A percentile compares a stretch with the other conserved stretches of the same genome.
Evolutionary conservation across 306 rosid genomes (phyloP).

Genomic region (Cucurbita maxima): DNA sequence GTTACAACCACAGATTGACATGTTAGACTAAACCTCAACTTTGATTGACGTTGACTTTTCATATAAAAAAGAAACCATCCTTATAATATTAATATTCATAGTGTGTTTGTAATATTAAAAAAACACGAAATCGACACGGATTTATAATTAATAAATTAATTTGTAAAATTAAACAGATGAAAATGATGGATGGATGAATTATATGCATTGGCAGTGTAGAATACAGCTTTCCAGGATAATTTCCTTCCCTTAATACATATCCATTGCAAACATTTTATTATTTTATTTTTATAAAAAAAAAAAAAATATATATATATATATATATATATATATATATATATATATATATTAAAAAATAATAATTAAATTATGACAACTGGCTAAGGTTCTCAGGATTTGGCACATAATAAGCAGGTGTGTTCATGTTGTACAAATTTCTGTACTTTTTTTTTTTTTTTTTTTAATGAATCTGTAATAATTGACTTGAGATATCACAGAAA

Average conservation of each 20-base stretch:
- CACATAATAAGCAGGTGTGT: not conserved
- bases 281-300: not conserved
- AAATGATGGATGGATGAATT: not conserved
- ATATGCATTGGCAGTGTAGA: no score
- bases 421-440: conserved; percentile 1
- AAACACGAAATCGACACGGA: not conserved
- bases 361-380: not conserved
- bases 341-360: not conserved
- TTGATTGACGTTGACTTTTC: no score
- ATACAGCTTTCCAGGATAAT: not conserved
- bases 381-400: conserved; percentile 1
- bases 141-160: not conserved
- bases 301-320: no score
- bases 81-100: no score
- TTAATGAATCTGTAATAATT: not conserved
- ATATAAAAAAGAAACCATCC: no score
- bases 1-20: no score
- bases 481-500: not conserved
- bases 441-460: not conserved
- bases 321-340: no score
- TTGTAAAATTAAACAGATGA: not conserved
- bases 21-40: no score
- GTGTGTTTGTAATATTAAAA: not conserved
- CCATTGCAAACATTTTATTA: not conserved
- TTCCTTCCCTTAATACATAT: not conserved